Evolutionary conservation across 75 land plant genomes (phyloP).

Genomic region (Cryptomeria japonica): DNA sequence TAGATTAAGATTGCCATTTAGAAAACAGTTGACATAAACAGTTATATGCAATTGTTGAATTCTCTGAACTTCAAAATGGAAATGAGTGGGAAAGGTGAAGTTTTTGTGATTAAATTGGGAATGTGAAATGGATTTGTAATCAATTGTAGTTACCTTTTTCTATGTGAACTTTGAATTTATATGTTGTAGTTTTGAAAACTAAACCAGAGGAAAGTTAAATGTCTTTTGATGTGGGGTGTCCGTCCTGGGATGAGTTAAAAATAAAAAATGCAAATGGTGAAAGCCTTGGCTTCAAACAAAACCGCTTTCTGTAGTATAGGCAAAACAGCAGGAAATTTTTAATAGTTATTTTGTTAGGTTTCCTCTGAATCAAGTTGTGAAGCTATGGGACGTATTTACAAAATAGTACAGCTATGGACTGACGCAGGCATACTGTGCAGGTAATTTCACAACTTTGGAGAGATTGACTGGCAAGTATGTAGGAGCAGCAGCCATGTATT

Average conservation of each 20-base stretch:
- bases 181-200: background rate
- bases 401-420: background rate
- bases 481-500: constrained; percentile 96
- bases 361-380: background rate
- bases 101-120: background rate
- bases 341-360: background rate
- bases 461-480: constrained; percentile 85
- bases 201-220: background rate
- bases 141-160: background rate
- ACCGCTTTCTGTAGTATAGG: background rate
- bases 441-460: constrained; percentile 85
- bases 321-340: background rate
- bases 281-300: background rate
- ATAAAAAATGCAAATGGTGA: background rate
- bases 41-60: background rate
- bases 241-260: background rate
- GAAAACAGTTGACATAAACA: background rate
- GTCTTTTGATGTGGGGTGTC: background rate
- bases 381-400: background rate
- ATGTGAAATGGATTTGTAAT: background rate
- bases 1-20: background rate
- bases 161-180: background rate
- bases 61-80: background rate
- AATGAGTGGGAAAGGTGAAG: background rate
- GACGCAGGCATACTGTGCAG: constrained; percentile 30